phyloP scores from a whole-genome alignment of 768 basidiomycete genomes.

The Suillus clintonianus region DNA sequence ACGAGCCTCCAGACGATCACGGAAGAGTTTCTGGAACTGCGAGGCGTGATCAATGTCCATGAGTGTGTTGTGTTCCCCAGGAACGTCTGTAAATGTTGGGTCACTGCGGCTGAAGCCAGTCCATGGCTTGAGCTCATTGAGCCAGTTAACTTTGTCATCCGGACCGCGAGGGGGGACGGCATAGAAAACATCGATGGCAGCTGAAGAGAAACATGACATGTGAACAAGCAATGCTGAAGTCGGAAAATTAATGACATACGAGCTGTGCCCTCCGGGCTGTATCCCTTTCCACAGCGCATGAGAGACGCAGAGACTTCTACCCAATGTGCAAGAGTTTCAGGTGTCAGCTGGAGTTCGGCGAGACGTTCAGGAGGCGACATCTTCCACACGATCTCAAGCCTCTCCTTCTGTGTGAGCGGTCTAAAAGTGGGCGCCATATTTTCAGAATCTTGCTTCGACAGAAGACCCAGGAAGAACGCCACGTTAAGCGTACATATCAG shows the following conservation, averaged over 20 bases:
- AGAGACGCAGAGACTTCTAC: constrained; percentile 29
- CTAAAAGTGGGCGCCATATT: constrained; percentile 18
- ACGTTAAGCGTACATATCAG: constrained; percentile 43
- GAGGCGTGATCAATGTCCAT: constrained; percentile 34
- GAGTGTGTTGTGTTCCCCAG: constrained; percentile 30
- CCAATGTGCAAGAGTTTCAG: constrained; percentile 27
- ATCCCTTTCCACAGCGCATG: constrained; percentile 30
- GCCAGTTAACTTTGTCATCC: constrained; percentile 27
- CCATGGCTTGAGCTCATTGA: constrained; percentile 31
- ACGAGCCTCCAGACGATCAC: constrained; percentile 23
- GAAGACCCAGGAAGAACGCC: constrained; percentile 42
- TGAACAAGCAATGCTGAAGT: background rate
- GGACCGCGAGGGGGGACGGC: constrained; percentile 25
- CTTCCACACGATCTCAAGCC: constrained; percentile 27
- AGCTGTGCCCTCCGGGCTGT: constrained; percentile 24
- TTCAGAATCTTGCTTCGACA: constrained; percentile 26
- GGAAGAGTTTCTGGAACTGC: constrained; percentile 31
- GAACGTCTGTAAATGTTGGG: constrained; percentile 24
- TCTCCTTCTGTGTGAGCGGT: constrained; percentile 21
- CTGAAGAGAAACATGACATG: constrained; percentile 8
- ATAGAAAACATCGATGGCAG: constrained; percentile 26
- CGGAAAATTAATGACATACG: constrained; percentile 16
- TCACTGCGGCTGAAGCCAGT: constrained; percentile 22
- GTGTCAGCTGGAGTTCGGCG: constrained; percentile 29
- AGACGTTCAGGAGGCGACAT: constrained; percentile 29